Conservation (phyloP, 352 stramenopile genomes). For the Phytophthora pisi region DNA sequence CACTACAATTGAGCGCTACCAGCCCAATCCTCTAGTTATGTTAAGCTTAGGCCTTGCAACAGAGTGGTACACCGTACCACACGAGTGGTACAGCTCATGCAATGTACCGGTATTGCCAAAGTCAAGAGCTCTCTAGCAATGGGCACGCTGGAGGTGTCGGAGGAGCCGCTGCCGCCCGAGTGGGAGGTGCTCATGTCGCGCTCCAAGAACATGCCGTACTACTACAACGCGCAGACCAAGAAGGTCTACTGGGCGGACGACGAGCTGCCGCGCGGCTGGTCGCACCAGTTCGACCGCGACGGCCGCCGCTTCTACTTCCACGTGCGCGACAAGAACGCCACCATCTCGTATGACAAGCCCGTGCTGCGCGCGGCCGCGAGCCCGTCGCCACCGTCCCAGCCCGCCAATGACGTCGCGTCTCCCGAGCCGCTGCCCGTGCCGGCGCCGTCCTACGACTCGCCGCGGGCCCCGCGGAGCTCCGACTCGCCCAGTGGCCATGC, state of each 20-base stretch:
- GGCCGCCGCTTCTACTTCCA: conserved; percentile 76
- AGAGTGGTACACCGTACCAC: no score
- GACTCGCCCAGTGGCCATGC: conserved; percentile 10
- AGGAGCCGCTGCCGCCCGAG: conserved; percentile 66
- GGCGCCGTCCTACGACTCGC: conserved; percentile 49
- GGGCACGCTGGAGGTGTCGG: conserved; percentile 47
- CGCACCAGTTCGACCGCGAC: conserved; percentile 76
- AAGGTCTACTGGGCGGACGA: conserved; percentile 88
- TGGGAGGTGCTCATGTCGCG: conserved; percentile 84
- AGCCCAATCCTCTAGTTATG: no score
- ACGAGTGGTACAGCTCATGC: not conserved
- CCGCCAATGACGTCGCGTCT: conserved; percentile 12
- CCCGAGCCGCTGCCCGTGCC: conserved; percentile 50
- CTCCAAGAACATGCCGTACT: conserved; percentile 87
- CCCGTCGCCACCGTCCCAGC: conserved; percentile 2
- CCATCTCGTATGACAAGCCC: conserved; percentile 78
- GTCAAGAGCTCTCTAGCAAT: not conserved
- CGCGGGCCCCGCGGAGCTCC: not conserved
- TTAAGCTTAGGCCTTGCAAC: not conserved
- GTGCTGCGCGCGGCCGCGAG: conserved; percentile 32
- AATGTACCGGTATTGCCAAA: not conserved
- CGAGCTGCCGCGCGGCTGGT: conserved; percentile 80
- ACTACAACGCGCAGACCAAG: conserved; percentile 77
- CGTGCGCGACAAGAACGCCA: conserved; percentile 70
- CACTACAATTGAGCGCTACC: no score